phyloP scores from a whole-genome alignment of 2,329 filamentous ascomycete species.

The Geosmithia flava region DNA sequence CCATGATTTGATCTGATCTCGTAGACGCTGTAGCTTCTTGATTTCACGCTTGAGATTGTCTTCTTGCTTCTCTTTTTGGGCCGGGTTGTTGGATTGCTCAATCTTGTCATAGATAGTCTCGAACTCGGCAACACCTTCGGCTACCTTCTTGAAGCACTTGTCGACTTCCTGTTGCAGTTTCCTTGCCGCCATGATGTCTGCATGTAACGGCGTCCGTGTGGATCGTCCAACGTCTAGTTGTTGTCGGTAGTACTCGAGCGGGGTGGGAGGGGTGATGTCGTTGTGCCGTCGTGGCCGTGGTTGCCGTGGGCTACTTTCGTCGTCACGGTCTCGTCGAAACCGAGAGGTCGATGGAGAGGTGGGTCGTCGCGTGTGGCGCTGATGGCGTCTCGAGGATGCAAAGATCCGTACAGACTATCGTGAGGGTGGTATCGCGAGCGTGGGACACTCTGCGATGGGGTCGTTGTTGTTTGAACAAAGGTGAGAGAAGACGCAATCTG shows the following conservation, averaged over 20 bases:
- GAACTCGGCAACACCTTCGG: slow-evolving; percentile 84
- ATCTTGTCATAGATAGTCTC: slow-evolving; percentile 98
- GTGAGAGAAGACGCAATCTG: not conserved
- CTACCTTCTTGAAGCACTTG: slow-evolving; percentile 98
- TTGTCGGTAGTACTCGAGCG: not conserved
- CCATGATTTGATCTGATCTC: slow-evolving; percentile 99
- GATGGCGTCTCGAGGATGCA: not conserved
- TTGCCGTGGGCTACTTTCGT: not conserved
- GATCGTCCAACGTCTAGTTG: not conserved
- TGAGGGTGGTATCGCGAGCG: not conserved
- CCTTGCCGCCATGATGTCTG: slow-evolving; percentile 69
- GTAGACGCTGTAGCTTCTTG: slow-evolving; percentile 95
- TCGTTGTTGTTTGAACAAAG: not conserved
- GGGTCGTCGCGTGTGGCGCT: not conserved
- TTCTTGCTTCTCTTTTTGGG: slow-evolving; percentile 96
- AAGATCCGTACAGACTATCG: not conserved
- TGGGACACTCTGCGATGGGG: not conserved
- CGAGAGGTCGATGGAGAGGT: not conserved
- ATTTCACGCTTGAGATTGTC: slow-evolving; percentile 98
- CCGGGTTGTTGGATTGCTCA: slow-evolving; percentile 77
- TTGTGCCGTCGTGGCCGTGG: not conserved
- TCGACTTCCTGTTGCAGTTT: slow-evolving; percentile 98
- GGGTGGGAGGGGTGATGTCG: not conserved
- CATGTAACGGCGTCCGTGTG: not conserved
- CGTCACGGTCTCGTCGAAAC: not conserved